Percentiles rank a stretch among this genome's conserved stretches.
These are phyloP conservation scores for Angomonas deanei DNA, from an alignment of 208 protist genomes.

Conservation along the genomic window DNA sequence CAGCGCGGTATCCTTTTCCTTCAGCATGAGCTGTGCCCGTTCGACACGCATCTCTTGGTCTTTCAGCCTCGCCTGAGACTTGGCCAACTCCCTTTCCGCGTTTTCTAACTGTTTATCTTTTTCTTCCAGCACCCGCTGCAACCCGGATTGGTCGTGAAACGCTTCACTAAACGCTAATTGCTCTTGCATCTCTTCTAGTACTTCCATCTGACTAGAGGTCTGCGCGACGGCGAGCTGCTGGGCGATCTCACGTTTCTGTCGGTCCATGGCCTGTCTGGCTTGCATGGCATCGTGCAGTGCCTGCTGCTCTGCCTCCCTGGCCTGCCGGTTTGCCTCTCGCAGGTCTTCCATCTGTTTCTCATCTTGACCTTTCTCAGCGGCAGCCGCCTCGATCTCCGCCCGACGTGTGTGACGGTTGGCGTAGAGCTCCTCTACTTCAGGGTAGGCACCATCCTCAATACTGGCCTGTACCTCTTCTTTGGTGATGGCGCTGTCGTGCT, in stretches of 20 bases:
- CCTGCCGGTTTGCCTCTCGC: slow-evolving; percentile 2
- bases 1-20: slow-evolving; percentile 8
- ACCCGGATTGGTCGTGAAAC: not conserved
- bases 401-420: not conserved
- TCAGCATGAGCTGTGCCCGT: not conserved
- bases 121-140: not conserved
- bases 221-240: slow-evolving; percentile 8
- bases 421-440: slow-evolving; percentile 10
- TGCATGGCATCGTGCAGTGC: not conserved
- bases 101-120: not conserved
- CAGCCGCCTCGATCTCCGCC: not conserved
- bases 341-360: slow-evolving; percentile 4
- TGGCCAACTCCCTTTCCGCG: not conserved
- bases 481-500: slow-evolving; percentile 10
- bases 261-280: not conserved
- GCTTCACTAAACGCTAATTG: slow-evolving; percentile 5
- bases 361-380: not conserved
- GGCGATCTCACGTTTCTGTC: slow-evolving; percentile 7
- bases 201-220: slow-evolving; percentile 8
- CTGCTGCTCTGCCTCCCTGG: slow-evolving; percentile 9
- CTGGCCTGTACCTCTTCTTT: slow-evolving; percentile 12
- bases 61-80: not conserved
- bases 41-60: slow-evolving; percentile 1
- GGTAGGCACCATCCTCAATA: slow-evolving; percentile 15
- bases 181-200: slow-evolving; percentile 8